Evolutionary conservation across 176 grass and related monocot genomes (phyloP), one percentile per base, ranked within the genome.

Genomic region (Pharus latifolius): DNA sequence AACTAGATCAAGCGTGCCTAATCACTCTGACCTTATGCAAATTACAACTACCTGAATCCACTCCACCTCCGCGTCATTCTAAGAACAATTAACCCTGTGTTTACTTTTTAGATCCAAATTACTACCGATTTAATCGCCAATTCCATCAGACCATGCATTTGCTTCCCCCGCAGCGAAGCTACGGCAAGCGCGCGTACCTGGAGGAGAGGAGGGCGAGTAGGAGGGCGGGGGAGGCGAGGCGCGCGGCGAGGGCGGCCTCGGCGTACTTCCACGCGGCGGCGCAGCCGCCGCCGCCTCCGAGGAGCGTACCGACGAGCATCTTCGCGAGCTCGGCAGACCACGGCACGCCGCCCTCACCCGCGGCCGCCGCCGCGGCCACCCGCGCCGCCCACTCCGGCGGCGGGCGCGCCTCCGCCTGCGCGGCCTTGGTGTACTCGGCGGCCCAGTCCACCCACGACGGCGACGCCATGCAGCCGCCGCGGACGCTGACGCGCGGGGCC

Each of bases 201-300:
- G 69, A 54, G 48, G 93, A 97, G 70, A 97, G 86, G 31, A 97
- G 74, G 17, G 86, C 78, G 58, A 97, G 76, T 83, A 97, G 77
- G 44, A 90, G 80, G 70, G 83, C 77, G 42, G 93, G 83, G 1
- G 89, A 85, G 55, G 93, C 93, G 41, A 92, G 74, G 66, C 82
- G 73, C 49, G 70, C 78, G 9, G 75, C 77, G 17, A 92, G 80
- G 24, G 89, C 89, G 31, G 83, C 85, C 80, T 97, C 93, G 56
- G 89, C 83, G 78, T 92, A 97, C 77, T 97, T 97, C 93, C 93
- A 97, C 2, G 70, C 80, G 44, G 82, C 63, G 13, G 82, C 76
- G 22, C 62, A 69, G 15, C 75, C 56, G 23, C 62, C 76, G 4
- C 46, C 69, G 32, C 7, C 15, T 1, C 35, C 63, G 49, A 88